Conservation (phyloP, 2,329 filamentous ascomycete genomes). For the Neonectria punicea region DNA sequence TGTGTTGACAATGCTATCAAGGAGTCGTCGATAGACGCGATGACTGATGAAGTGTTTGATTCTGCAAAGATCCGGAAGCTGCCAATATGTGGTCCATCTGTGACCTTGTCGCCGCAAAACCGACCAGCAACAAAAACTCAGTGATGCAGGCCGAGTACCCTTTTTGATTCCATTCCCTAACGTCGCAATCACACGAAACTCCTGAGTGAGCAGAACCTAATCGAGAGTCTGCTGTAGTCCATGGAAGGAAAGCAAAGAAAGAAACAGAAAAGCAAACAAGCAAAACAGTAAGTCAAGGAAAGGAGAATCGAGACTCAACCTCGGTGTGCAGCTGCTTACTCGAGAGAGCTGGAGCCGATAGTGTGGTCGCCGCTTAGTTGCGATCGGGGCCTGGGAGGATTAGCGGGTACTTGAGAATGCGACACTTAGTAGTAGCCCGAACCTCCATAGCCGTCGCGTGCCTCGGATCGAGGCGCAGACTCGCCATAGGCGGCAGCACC, state of each 20-base stretch:
- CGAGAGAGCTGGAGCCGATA: slow-evolving; percentile 23
- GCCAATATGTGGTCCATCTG: slow-evolving; percentile 51
- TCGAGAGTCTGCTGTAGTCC: slow-evolving; percentile 44
- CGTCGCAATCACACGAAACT: slow-evolving; percentile 52
- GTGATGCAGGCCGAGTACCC: slow-evolving; percentile 49
- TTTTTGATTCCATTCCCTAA: slow-evolving; percentile 50
- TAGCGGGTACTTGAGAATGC: slow-evolving; percentile 40
- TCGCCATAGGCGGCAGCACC: slow-evolving; percentile 54
- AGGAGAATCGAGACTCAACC: slow-evolving; percentile 41
- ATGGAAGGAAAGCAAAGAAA: slow-evolving; percentile 43
- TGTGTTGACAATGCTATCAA: slow-evolving; percentile 52
- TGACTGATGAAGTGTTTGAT: slow-evolving; percentile 53
- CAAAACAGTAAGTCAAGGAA: slow-evolving; percentile 42
- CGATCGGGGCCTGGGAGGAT: slow-evolving; percentile 47
- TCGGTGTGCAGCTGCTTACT: slow-evolving; percentile 30
- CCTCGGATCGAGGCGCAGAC: slow-evolving; percentile 55
- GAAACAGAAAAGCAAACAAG: slow-evolving; percentile 42
- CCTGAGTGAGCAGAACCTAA: slow-evolving; percentile 48
- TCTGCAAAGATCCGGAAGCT: slow-evolving; percentile 53
- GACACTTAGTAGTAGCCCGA: slow-evolving; percentile 42
- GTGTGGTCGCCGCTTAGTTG: slow-evolving; percentile 38
- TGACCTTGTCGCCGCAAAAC: slow-evolving; percentile 51
- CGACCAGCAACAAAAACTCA: slow-evolving; percentile 51
- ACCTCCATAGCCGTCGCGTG: slow-evolving; percentile 58
- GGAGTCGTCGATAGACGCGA: slow-evolving; percentile 50